Conservation (phyloP, 495 filamentous ascomycete species). For the Aspergillus bertholletiae region DNA sequence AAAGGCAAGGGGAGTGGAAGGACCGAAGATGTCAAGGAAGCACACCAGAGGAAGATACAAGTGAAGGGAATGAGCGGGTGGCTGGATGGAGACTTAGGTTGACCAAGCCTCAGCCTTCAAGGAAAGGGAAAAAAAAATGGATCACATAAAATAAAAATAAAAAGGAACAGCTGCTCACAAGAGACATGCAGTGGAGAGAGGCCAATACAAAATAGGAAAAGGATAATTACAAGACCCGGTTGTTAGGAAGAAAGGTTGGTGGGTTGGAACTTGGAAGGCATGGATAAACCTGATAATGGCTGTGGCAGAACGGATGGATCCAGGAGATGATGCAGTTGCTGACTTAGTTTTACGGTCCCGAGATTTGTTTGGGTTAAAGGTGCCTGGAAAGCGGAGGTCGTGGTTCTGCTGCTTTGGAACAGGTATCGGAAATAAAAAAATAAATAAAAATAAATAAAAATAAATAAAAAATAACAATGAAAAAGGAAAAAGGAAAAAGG, state of each 20-base stretch:
- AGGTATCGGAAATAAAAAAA: not conserved
- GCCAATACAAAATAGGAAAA: not conserved
- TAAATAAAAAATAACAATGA: not conserved
- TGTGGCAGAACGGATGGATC: not conserved
- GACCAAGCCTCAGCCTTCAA: not conserved
- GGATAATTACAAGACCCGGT: not conserved
- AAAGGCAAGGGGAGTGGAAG: slow-evolving; percentile 8
- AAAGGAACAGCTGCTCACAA: not conserved
- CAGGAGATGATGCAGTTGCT: slow-evolving; percentile 3
- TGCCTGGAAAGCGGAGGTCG: not conserved
- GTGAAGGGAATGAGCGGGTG: not conserved
- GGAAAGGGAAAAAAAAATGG: not conserved
- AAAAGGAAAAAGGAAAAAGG: slow-evolving; percentile 3
- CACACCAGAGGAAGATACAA: not conserved
- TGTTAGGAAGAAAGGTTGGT: not conserved
- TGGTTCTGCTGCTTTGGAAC: not conserved
- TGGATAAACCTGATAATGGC: not conserved
- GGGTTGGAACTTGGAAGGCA: not conserved
- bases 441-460: not conserved
- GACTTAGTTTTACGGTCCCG: not conserved
- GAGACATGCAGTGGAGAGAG: slow-evolving; percentile 8
- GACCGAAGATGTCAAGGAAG: not conserved
- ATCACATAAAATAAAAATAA: slow-evolving; percentile 6
- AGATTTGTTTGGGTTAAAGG: not conserved
- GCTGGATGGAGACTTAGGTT: not conserved